phyloP scores from a whole-genome alignment of 2,329 filamentous ascomycete species.

The Fusarium xyrophilum region DNA sequence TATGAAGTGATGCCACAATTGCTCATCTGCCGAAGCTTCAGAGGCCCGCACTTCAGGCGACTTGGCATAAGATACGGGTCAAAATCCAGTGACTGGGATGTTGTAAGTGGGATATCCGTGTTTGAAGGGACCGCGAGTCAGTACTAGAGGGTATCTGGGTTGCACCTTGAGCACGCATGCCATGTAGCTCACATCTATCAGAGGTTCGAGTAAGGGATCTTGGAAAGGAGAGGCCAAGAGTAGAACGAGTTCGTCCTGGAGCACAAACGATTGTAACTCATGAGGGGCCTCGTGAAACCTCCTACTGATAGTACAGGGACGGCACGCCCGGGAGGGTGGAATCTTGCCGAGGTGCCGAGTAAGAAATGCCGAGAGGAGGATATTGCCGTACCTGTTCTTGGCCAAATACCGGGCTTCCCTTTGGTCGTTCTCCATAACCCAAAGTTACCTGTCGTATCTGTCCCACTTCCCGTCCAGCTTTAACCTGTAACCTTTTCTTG shows the following conservation, averaged over 20 bases:
- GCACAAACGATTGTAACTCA: neutral
- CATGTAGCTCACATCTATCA: neutral
- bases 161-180: too few species aligned
- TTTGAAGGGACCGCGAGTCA: neutral
- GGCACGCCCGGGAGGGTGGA: neutral
- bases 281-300: neutral
- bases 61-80: neutral
- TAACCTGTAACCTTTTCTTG: neutral
- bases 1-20: neutral
- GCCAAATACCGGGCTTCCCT: neutral
- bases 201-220: neutral
- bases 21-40: neutral
- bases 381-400: neutral
- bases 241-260: too few species aligned
- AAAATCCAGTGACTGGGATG: too few species aligned
- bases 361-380: neutral
- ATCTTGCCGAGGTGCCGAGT: neutral
- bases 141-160: too few species aligned
- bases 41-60: neutral
- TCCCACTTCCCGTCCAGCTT: neutral
- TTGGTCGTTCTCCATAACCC: neutral
- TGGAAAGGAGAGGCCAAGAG: neutral
- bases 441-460: neutral
- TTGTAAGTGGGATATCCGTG: neutral
- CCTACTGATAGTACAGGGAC: neutral